A percentile compares a stretch with the other conserved stretches of the same genome.
Evolutionary conservation across 345 rosid genomes (phyloP).

Genomic region (Gossypioides kirkii): DNA sequence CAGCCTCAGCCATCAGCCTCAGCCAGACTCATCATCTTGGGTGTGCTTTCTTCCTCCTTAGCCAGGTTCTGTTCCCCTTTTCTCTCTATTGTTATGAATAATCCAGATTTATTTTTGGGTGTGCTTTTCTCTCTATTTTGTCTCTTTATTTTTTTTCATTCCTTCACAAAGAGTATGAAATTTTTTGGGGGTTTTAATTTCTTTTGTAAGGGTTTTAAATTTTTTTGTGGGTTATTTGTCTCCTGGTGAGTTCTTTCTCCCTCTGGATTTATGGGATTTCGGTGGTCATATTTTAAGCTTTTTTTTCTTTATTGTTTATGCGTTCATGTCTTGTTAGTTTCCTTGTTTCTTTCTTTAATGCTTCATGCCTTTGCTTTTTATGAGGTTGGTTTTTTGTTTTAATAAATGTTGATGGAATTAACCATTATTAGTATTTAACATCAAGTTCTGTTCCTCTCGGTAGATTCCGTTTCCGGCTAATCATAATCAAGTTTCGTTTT

Average conservation of each 20-base stretch:
- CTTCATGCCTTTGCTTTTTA: not conserved
- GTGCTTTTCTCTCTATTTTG: no score
- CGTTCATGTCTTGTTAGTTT: not conserved
- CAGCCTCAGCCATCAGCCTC: no score
- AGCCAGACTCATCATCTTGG: no score
- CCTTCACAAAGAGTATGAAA: no score
- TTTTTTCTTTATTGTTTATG: not conserved
- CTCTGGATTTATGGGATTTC: not conserved
- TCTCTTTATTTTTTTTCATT: no score
- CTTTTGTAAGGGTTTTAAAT: no score
- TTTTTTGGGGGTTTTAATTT: no score
- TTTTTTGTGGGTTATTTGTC: not conserved
- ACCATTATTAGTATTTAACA: not conserved
- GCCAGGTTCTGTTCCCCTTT: no score
- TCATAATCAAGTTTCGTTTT: not conserved
- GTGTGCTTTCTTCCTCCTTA: no score
- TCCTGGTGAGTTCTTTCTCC: constrained; percentile 4
- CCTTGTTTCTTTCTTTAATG: not conserved
- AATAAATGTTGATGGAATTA: not conserved
- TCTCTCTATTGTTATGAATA: no score
- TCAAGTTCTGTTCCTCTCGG: not conserved
- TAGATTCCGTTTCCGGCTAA: not conserved
- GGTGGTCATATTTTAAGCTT: not conserved
- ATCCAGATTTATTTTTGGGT: no score
- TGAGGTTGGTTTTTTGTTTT: not conserved